These are phyloP conservation scores for Gardenia jasminoides DNA, from an alignment of 257 asterid genomes.

Conservation along the genomic window DNA sequence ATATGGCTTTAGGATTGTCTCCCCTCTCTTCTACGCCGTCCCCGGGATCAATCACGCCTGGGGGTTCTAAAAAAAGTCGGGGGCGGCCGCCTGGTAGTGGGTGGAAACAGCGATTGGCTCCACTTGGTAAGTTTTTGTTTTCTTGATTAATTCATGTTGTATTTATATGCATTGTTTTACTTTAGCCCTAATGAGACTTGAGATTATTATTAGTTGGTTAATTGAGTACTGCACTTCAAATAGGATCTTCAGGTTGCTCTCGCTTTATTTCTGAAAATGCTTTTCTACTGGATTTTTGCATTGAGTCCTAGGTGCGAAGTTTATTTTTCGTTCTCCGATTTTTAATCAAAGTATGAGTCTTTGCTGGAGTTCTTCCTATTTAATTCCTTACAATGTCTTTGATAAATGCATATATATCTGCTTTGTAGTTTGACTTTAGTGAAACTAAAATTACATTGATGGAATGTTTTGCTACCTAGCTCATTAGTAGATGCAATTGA, in stretches of 20 bases:
- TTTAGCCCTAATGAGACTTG: not conserved
- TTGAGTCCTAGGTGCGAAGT: not conserved
- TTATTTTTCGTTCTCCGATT: not conserved
- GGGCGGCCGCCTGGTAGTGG: conserved; percentile 97
- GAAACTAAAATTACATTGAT: not conserved
- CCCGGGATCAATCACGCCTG: conserved; percentile 40
- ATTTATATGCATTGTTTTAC: not conserved
- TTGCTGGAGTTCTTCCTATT: not conserved
- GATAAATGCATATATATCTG: not conserved
- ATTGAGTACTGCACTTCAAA: not conserved
- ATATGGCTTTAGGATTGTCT: conserved; percentile 63
- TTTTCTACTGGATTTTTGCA: not conserved
- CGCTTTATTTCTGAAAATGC: not conserved
- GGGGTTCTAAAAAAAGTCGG: conserved; percentile 46
- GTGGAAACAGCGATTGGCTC: conserved; percentile 94
- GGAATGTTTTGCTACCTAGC: not conserved
- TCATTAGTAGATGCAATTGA: not conserved
- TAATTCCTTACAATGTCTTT: not conserved
- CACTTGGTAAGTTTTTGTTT: conserved; percentile 56
- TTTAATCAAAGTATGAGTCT: not conserved
- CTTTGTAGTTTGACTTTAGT: not conserved
- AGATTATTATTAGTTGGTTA: not conserved
- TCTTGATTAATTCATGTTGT: not conserved
- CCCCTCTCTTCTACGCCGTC: conserved; percentile 57
- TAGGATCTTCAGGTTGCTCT: not conserved